A percentile compares a stretch with the other conserved stretches of the same genome.
phyloP scores from a whole-genome alignment of 2,329 filamentous ascomycete species.

The Ilyonectria destructans region DNA sequence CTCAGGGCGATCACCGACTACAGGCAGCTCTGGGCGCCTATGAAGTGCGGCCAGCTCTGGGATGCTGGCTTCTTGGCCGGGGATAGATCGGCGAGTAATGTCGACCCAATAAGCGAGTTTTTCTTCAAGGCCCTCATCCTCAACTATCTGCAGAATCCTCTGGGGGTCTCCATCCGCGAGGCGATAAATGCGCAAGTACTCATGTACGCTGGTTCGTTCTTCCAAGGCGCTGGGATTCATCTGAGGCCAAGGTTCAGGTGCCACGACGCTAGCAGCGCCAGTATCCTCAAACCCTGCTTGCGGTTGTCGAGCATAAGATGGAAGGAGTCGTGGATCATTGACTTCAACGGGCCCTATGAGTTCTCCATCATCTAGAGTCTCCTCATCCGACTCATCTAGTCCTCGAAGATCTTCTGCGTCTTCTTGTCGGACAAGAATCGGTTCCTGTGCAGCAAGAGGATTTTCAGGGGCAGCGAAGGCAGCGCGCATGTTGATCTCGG shows the following conservation, averaged over 20 bases:
- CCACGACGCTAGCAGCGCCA: conserved; percentile 18
- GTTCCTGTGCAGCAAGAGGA: conserved; percentile 46
- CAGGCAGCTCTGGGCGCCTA: conserved; percentile 16
- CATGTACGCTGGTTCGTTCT: conserved; percentile 49
- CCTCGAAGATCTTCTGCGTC: conserved; percentile 43
- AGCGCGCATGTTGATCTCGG: conserved; percentile 87
- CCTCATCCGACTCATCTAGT: conserved; percentile 51
- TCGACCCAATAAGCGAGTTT: conserved; percentile 74
- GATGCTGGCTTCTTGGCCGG: conserved; percentile 26
- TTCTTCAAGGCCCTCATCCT: conserved; percentile 72
- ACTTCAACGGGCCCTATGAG: conserved; percentile 30
- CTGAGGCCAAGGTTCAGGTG: conserved; percentile 22
- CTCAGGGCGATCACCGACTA: conserved; percentile 32
- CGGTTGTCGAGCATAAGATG: conserved; percentile 31
- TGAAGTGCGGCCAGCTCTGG: conserved; percentile 14
- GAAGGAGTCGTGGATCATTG: conserved; percentile 34
- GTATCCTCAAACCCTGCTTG: conserved; percentile 33
- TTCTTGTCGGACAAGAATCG: conserved; percentile 44
- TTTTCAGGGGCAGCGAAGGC: conserved; percentile 68
- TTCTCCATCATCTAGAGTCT: conserved; percentile 51
- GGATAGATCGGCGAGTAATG: conserved; percentile 60
- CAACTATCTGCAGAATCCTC: conserved; percentile 73
- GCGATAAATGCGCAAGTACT: conserved; percentile 70
- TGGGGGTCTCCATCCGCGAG: conserved; percentile 73
- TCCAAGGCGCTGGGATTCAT: conserved; percentile 21